These are phyloP conservation scores for Blastobotrys parvus DNA, from an alignment of 805 yeast genomes.

Conservation along the genomic window DNA sequence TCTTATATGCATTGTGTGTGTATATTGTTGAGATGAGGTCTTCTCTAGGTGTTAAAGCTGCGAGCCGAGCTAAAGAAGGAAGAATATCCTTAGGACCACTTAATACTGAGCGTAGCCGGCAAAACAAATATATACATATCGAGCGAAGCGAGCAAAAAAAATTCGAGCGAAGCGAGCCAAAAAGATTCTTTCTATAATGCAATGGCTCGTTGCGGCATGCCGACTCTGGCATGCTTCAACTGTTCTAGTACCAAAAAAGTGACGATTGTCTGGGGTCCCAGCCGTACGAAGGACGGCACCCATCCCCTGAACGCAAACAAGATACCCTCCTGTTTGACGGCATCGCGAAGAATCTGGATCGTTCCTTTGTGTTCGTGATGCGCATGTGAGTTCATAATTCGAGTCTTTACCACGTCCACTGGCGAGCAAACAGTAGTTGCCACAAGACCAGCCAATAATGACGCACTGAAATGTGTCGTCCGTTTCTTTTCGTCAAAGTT, in stretches of 20 bases:
- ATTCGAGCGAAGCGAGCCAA: no score
- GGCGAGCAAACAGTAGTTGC: slow-evolving; percentile 93
- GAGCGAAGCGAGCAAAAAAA: no score
- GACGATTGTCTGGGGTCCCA: slow-evolving; percentile 57
- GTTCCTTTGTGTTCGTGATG: slow-evolving; percentile 36
- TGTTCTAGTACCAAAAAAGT: slow-evolving; percentile 34
- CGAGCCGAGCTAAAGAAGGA: no score
- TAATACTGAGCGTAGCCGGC: no score
- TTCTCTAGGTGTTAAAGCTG: no score
- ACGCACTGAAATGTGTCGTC: slow-evolving; percentile 69
- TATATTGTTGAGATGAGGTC: no score
- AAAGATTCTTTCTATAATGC: no score
- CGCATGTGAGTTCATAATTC: slow-evolving; percentile 68
- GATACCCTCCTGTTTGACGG: slow-evolving; percentile 62
- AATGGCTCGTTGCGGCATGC: no score
- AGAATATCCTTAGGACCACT: no score
- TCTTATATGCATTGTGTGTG: no score
- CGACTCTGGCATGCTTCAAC: slow-evolving; percentile 23
- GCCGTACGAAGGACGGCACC: slow-evolving; percentile 77
- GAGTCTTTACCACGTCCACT: slow-evolving; percentile 82
- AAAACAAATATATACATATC: no score
- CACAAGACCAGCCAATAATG: slow-evolving; percentile 73
- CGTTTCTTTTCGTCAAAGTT: slow-evolving; percentile 51
- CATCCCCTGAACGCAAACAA: slow-evolving; percentile 85
- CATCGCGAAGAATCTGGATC: slow-evolving; percentile 39